Base-by-base conservation (phyloP, 495 filamentous ascomycete species). In the Lophiostoma macrostomum region DNA sequence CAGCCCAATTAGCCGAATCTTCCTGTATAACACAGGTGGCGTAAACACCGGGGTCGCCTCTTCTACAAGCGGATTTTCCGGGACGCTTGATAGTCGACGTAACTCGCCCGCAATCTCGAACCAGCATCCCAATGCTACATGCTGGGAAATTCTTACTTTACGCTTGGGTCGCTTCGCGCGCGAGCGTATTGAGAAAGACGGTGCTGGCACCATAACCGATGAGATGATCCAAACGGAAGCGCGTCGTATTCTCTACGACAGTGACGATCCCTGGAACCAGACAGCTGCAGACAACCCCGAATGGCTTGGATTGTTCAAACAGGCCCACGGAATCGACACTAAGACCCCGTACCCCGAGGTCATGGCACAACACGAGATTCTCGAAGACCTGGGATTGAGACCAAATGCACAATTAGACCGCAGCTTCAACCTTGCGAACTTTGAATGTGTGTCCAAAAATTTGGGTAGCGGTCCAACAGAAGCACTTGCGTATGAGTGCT, bases 211-310 rank as follows among this genome's bases (percentile, higher is more conserved):
- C 31, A 14, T 68, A 11, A 69, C 64, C 1, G 70, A 73, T 31
- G 63, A 69, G 41, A 58, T 67, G 61, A 48, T 73, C 19, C 70
- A 73, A 53, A 11, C n/a, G 5, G 38, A 68, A 36, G 67, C 70
- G 1, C 64, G 70, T 18, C 47, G 40, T 34, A 64, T 73, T 19
- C 50, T 69, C n/a, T 73, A 69, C 49, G 69, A 67, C 19, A 50
- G 50, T 22, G 67, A 71, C 29, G 70, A 73, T 42, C 22, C 57
- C 2, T 71, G 69, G 70, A 70, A 73, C 49, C 69, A 71, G 56
- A 73, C 70, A 1, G 66, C 70, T 1, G 70, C 70, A 1, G 70
- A 73, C 47, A 73, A 71, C 46, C 62, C 65, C 0, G 70, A 73
- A 36, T 73, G 70, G 70, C 61, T 73, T 8, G 53, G 50, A 13